phyloP scores from a whole-genome alignment of 495 filamentous ascomycete genomes.

The Neurospora sp. region DNA sequence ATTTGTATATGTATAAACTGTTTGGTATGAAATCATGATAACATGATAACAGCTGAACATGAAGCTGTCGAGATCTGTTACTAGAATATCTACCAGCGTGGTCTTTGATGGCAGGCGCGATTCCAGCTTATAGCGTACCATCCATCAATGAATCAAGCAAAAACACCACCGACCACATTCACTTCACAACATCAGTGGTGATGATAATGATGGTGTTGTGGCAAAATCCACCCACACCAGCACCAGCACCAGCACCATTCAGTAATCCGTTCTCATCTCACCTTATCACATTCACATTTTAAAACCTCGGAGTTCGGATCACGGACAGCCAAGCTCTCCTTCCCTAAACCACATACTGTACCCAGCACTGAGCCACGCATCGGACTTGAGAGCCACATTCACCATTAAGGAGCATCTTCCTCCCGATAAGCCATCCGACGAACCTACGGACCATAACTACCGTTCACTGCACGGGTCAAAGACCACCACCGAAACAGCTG shows the following conservation, averaged over 20 bases:
- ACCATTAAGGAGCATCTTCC: no score
- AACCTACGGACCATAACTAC: no score
- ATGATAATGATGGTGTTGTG: not conserved
- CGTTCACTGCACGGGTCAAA: no score
- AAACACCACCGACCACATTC: not conserved
- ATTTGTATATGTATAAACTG: not conserved
- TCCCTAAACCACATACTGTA: not conserved
- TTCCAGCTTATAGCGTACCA: not conserved
- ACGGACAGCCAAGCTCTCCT: not conserved
- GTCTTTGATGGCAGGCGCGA: not conserved
- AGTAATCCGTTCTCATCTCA: not conserved
- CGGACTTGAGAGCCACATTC: not conserved
- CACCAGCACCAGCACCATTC: not conserved
- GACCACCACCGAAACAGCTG: no score
- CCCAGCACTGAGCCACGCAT: not conserved
- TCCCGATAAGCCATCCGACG: no score
- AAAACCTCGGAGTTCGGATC: not conserved
- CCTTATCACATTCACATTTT: not conserved
- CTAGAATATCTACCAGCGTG: not conserved
- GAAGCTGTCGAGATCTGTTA: not conserved
- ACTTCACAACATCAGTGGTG: not conserved
- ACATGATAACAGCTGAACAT: not conserved
- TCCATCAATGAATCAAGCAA: not conserved
- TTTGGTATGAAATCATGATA: not conserved
- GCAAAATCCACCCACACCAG: not conserved